phyloP scores from a whole-genome alignment of 169 alveolate genomes.

The Eimeria necatrix region DNA sequence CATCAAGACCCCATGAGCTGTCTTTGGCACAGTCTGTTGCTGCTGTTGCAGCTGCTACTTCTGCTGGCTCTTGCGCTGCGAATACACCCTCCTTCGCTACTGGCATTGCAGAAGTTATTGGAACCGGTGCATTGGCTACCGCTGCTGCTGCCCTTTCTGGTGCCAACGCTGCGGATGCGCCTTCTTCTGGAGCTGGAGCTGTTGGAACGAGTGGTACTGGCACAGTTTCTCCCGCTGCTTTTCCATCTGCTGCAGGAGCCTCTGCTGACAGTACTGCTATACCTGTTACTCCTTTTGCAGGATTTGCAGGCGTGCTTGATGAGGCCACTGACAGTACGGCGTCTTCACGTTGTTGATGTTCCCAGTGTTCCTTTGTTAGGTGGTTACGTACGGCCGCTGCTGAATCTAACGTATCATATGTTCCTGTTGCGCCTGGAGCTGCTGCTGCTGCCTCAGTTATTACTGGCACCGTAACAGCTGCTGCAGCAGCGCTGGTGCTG shows the following conservation, averaged over 20 bases:
- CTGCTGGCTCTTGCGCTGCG: background rate
- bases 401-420: background rate
- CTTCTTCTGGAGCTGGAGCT: background rate
- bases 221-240: background rate
- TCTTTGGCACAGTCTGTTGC: background rate
- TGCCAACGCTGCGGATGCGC: background rate
- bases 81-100: background rate
- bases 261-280: background rate
- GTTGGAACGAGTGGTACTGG: background rate
- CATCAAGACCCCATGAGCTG: background rate
- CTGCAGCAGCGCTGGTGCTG: slow-evolving; percentile 36
- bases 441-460: slow-evolving; percentile 41
- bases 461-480: background rate
- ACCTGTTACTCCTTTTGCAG: background rate
- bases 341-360: background rate
- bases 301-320: background rate
- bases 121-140: background rate
- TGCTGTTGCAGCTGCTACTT: background rate
- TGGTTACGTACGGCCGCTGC: background rate
- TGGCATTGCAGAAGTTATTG: background rate
- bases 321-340: background rate
- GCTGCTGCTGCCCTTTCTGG: background rate
- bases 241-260: background rate
- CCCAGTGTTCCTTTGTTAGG: background rate
- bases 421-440: background rate